Evolutionary conservation across 2,329 filamentous ascomycete species (phyloP), one percentile per base, ranked within the genome.

Genomic region (Xylaria hypoxylon): DNA sequence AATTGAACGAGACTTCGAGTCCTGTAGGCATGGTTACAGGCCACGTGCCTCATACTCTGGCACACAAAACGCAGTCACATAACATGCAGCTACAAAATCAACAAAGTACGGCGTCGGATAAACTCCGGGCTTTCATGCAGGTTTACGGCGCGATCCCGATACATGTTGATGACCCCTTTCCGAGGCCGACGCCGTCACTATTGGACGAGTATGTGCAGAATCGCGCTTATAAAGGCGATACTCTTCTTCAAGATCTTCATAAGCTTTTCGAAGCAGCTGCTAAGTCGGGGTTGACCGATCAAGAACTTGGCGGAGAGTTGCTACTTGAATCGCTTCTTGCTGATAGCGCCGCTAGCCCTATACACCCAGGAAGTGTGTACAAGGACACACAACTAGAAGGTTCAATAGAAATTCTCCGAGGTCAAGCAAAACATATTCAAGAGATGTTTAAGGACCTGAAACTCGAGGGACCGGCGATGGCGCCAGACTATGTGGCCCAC

Each of bases 301-400:
- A 58, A 15, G 73, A 73, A 33, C 68, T 74, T 3, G 70, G 70
- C 10, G 62, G 62, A 13, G 72, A 72, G 35, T 67, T 74, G 19
- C 58, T 76, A 7, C 52, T 74, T 3, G 74, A 77, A 15, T 70
- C 72, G 8, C 66, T 78, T 13, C 42, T 73, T 13, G 69, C 73
- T 5, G 76, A 77, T 47, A 73, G 71, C 35, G 66, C 68, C 10
- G 64, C 69, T 8, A 69, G 70, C 22, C 57, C 52, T 17, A 31
- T 55, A 15, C 33, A 53, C 1, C 68, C 65, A 3, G 71, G 70
- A 5, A 70, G 67, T 26, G 69, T 74, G 11, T 72, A 74, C 22
- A 69, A 71, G 22, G 76, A 78, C 48, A 66, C 66, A 1, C 70
- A 76, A 63, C 61, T 77, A 5, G 76, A 78, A 44, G 71, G 74